Percentiles rank a stretch among this genome's conserved stretches.
These are phyloP conservation scores for Tetrapyrgos nigripes DNA, from an alignment of 1,284 basidiomycete species.

Conservation along the genomic window DNA sequence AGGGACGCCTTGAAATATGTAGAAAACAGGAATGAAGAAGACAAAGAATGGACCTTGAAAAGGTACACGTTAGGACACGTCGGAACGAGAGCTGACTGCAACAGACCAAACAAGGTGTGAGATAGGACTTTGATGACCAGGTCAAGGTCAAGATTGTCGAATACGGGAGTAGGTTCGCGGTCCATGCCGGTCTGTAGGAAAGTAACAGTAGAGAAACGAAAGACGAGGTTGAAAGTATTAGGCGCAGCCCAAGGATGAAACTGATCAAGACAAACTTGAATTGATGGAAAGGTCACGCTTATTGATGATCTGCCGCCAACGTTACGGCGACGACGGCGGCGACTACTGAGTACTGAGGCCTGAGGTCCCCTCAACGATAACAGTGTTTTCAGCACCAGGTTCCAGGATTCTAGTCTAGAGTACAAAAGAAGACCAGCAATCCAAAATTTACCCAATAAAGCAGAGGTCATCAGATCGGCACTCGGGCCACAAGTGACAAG, in stretches of 20 bases:
- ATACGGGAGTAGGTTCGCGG: constrained; percentile 49
- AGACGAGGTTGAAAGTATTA: background rate
- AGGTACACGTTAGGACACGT: constrained; percentile 13
- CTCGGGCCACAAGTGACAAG: too few species aligned
- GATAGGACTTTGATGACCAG: constrained; percentile 76
- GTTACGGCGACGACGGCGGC: too few species aligned
- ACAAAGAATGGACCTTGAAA: constrained; percentile 84
- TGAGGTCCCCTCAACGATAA: too few species aligned
- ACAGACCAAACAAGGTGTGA: constrained; percentile 80
- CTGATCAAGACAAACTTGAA: background rate
- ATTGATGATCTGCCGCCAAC: too few species aligned
- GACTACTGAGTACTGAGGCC: too few species aligned
- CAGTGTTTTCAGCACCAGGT: too few species aligned
- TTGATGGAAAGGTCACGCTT: background rate
- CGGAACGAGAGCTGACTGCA: background rate
- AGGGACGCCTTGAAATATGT: constrained; percentile 70
- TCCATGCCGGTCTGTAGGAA: constrained; percentile 23
- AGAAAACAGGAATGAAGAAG: constrained; percentile 78
- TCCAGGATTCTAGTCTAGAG: too few species aligned
- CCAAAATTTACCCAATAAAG: too few species aligned
- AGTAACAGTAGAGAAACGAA: constrained; percentile 26
- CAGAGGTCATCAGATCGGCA: too few species aligned
- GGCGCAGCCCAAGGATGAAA: background rate
- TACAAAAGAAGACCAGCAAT: too few species aligned
- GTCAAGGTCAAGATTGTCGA: constrained; percentile 75